A percentile compares a stretch with the other conserved stretches of the same genome.
phyloP scores from a whole-genome alignment of 2,329 filamentous ascomycete species.

The Cadophora sp. region DNA sequence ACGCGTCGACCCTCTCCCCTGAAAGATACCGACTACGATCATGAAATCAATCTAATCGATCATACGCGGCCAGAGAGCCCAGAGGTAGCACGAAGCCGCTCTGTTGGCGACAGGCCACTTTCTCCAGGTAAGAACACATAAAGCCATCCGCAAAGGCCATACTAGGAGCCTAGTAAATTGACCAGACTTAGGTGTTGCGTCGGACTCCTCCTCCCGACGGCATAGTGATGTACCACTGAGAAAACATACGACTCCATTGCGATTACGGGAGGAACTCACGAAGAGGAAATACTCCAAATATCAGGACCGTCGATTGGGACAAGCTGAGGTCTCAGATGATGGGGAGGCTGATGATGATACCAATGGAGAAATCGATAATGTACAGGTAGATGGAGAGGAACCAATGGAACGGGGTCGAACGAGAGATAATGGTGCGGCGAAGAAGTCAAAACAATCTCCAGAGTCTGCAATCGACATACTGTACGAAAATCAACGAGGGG shows the following conservation, averaged over 20 bases:
- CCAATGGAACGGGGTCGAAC: conserved; percentile 30
- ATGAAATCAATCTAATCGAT: conserved; percentile 75
- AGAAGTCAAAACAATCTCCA: conserved; percentile 43
- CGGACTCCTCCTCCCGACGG: conserved; percentile 37
- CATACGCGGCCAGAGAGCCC: conserved; percentile 29
- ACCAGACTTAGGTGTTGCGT: conserved; percentile 15
- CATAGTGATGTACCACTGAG: conserved; percentile 36
- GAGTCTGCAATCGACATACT: conserved; percentile 79
- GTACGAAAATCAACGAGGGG: conserved; percentile 94
- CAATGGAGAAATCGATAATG: conserved; percentile 15
- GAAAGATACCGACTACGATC: conserved; percentile 69
- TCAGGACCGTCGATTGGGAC: conserved; percentile 46
- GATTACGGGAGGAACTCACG: conserved; percentile 38
- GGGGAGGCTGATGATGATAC: conserved; percentile 17
- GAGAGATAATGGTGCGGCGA: conserved; percentile 21
- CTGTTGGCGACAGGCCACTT: conserved; percentile 20
- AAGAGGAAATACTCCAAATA: conserved; percentile 42
- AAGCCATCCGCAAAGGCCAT: neutral
- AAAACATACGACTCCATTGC: conserved; percentile 33
- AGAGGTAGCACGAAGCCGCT: conserved; percentile 29
- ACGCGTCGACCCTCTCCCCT: conserved; percentile 59
- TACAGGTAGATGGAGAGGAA: conserved; percentile 18
- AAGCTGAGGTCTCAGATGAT: conserved; percentile 21
- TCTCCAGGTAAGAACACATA: conserved; percentile 14
- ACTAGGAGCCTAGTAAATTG: neutral